These are phyloP conservation scores for Tricholoma sp. DNA, from an alignment of 768 basidiomycete genomes.

Conservation along the genomic window DNA sequence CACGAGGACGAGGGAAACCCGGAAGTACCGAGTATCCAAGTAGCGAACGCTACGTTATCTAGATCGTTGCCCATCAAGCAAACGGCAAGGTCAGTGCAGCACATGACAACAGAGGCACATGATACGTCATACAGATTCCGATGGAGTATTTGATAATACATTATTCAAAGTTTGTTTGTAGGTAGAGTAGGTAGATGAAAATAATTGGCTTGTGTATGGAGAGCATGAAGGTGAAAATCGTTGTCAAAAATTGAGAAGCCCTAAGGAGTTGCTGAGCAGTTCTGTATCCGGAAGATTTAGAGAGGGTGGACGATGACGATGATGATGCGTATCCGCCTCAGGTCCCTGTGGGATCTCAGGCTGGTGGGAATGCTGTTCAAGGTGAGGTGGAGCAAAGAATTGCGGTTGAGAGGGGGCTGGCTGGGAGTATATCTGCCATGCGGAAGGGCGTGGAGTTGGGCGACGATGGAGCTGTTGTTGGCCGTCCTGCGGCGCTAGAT, in stretches of 20 bases:
- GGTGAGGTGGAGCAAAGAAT: neutral
- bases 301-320: neutral
- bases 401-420: neutral
- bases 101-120: neutral
- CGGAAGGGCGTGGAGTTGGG: neutral
- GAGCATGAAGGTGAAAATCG: neutral
- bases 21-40: no score
- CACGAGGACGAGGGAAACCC: no score
- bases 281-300: neutral
- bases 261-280: neutral
- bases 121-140: neutral
- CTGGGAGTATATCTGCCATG: neutral
- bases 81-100: neutral
- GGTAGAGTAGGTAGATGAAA: no score
- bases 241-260: neutral
- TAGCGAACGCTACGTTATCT: no score
- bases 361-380: neutral
- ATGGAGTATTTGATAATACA: neutral
- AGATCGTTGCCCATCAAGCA: neutral
- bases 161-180: no score
- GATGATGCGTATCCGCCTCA: neutral
- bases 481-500: neutral
- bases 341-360: neutral
- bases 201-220: no score
- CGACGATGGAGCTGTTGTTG: neutral